Conservation (phyloP, 2,329 filamentous ascomycete genomes). For the Paracoccidioides lutzii region DNA sequence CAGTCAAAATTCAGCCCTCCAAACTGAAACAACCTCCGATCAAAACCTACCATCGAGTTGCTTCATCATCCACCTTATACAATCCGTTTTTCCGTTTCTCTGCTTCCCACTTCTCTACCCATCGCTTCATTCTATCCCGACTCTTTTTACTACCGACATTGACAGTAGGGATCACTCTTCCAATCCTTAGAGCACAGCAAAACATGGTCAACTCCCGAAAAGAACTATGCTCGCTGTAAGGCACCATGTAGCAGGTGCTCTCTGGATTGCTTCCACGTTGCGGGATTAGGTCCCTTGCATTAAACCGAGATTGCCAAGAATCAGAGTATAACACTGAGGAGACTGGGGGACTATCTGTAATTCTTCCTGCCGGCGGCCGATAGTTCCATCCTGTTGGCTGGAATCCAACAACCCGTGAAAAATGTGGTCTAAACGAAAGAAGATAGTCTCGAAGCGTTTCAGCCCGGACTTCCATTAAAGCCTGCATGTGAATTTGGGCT, state of each 20-base stretch:
- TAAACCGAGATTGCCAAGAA: constrained; percentile 65
- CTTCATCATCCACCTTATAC: constrained; percentile 33
- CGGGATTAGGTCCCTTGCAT: constrained; percentile 57
- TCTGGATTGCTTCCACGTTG: constrained; percentile 74
- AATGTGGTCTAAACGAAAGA: constrained; percentile 63
- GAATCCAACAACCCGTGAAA: constrained; percentile 78
- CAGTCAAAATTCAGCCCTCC: too few relatives aligned
- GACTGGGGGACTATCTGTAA: constrained; percentile 50
- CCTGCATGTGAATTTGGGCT: constrained; percentile 96
- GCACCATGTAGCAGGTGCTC: constrained; percentile 81
- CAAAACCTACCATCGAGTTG: constrained; percentile 15
- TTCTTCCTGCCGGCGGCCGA: constrained; percentile 52
- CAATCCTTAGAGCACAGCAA: constrained; percentile 72
- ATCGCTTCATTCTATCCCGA: constrained; percentile 53
- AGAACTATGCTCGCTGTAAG: constrained; percentile 90
- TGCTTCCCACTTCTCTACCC: constrained; percentile 51
- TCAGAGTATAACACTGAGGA: constrained; percentile 51
- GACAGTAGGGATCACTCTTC: constrained; percentile 84
- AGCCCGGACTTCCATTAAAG: constrained; percentile 81
- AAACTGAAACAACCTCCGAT: too few relatives aligned
- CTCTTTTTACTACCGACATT: constrained; percentile 59
- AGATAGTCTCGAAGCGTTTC: constrained; percentile 87
- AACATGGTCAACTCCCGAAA: constrained; percentile 94
- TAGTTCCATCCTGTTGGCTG: constrained; percentile 93
- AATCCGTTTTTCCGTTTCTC: constrained; percentile 52